Base-by-base conservation (phyloP, 768 basidiomycete species). In the Rhizopogon rudus region DNA sequence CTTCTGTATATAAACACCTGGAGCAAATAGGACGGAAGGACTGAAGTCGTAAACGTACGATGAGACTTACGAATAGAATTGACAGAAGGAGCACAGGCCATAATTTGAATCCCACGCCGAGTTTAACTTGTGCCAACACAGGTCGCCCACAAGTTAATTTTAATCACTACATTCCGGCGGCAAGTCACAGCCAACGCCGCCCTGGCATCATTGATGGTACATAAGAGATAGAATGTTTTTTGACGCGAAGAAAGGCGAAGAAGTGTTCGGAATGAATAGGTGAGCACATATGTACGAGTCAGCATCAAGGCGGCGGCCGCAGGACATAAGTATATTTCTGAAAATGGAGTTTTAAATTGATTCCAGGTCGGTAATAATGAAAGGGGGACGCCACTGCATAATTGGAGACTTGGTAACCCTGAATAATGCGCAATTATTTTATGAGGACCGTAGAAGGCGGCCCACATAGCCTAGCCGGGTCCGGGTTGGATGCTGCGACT, bases 1-100 rank as follows among this genome's bases (percentile, higher is more conserved):
- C 89, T 37, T 83, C 84, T 12, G 84, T 94, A 25, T 94, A 91
- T 67, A 72, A 75, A 49, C 85, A 83, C 67, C 71, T 93, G 54
- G 62, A 75, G 61, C 63, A 65, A 7, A 39, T 60, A 14, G 28
- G 37, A 28, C 20, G 33, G 14, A n/a, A 31, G 37, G 25, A 46
- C 3, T 31, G 25, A 54, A 41, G 37, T 13, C 3, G 9, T 50
- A 61, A 61, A 45, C 62, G 62, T 40, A 54, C 22, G 57, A 16
- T 22, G 13, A 7, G 20, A 33, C 12, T 48, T 46, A 33, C 6
- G 25, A 1, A 46, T 33, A 13, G 17, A 12, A 3, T 13, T 45
- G 29, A 45, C 16, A 29, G 2, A 39, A 14, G 13, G 13, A 20
- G 17, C 17, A 20, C 17, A 17, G n/a, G 28, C 29, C 16, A 17